Base-by-base conservation (phyloP, 1,139 yeast genomes). In the Blastobotrys aristatus region DNA sequence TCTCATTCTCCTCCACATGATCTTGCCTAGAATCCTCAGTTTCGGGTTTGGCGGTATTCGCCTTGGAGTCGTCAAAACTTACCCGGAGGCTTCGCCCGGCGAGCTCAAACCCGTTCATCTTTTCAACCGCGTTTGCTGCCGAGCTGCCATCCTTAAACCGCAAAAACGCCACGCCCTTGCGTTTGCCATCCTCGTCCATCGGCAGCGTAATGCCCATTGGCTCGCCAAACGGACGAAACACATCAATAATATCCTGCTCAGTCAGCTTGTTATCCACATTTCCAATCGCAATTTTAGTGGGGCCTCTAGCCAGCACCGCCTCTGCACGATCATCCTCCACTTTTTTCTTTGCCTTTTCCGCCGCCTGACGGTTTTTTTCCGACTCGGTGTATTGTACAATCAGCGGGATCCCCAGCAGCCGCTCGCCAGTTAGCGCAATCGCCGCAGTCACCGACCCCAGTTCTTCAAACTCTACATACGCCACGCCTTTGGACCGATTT, bases 401-500 rank as follows among this genome's bases (percentile, higher is more conserved):
- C 17, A 67, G 60, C 2, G 71, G 71, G 32, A 68, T 63, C 7
- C 70, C 71, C 29, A 66, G 52, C 20, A 67, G 55, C 38, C 55
- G 57, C 49, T 65, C 62, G 18, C 71, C 72, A 6, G 70, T 65
- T 56, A 68, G 49, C 24, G 53, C 57, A 24, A 68, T 53, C 1
- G 71, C 72, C 40, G 57, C 57, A 11, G 57, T 51, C 1, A 68
- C 69, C 2, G 66, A 50, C 26, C 60, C 67, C n/a, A 52, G 51
- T 27, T 63, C 54, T 14, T 55, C 52, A 47, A 67, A 68, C 48
- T 67, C 71, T n/a, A 67, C 70, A 53, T 65, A 67, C 8, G 68
- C 71, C 27, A 67, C 66, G 11, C 71, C 72, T 45, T 66, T 67
- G 3, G 71, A 65, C 6, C 70, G 57, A 26, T 66, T 65, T 21